A percentile compares a stretch with the other conserved stretches of the same genome.
Conservation (phyloP, 495 filamentous ascomycete genomes). For the Aspergillus incahuasiensis region DNA sequence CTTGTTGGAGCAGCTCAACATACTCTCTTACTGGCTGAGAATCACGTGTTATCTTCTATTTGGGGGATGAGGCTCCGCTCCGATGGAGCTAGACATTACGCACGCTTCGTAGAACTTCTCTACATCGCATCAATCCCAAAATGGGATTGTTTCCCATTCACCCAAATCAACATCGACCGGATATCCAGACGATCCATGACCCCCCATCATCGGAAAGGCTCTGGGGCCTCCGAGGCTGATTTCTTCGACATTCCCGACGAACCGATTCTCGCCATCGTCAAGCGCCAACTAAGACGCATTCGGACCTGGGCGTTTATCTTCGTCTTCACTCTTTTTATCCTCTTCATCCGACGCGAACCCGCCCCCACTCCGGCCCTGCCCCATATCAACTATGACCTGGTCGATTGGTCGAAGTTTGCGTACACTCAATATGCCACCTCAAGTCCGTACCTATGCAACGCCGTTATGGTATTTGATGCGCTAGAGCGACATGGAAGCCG, state of each 20-base stretch:
- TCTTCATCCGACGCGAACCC: constrained; percentile 26
- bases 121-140: background rate
- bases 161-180: background rate
- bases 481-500: constrained; percentile 55
- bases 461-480: constrained; percentile 68
- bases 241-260: constrained; percentile 45
- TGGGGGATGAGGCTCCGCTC: background rate
- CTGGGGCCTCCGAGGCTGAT: constrained; percentile 35
- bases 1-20: no score
- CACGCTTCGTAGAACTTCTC: background rate
- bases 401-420: constrained; percentile 61
- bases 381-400: constrained; percentile 36
- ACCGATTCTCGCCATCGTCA: constrained; percentile 26
- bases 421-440: constrained; percentile 71
- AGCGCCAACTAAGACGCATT: constrained; percentile 34
- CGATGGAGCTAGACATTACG: background rate
- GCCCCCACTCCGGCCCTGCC: constrained; percentile 24
- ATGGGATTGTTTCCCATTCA: background rate
- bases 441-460: constrained; percentile 67
- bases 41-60: background rate
- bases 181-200: background rate
- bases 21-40: no score
- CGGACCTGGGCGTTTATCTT: constrained; percentile 35
- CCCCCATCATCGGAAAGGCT: constrained; percentile 25
- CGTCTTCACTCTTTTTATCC: constrained; percentile 27